Conservation (phyloP, 2,329 filamentous ascomycete species). For the Cercospora citrullina region DNA sequence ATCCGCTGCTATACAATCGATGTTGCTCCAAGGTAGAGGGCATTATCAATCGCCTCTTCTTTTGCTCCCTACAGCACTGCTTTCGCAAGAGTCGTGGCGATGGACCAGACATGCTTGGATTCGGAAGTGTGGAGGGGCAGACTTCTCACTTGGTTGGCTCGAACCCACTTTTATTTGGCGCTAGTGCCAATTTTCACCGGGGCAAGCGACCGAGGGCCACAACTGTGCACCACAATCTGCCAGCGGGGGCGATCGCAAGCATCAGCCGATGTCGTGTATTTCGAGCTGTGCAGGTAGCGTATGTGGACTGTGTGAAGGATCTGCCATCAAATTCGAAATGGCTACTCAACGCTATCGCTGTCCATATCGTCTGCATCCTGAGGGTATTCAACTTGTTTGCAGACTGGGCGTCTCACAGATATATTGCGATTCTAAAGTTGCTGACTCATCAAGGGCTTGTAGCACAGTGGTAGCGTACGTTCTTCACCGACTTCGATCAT, state of each 20-base stretch:
- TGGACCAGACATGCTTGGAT: no score
- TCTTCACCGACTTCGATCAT: neutral
- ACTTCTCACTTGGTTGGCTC: neutral
- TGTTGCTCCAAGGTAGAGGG: no score
- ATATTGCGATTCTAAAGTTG: no score
- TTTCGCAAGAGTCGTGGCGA: no score
- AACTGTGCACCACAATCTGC: neutral
- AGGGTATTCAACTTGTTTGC: neutral
- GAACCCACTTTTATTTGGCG: neutral
- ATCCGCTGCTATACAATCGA: no score
- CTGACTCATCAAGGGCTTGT: conserved; percentile 14
- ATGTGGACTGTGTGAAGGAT: neutral
- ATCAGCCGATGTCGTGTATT: neutral
- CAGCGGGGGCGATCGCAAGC: neutral
- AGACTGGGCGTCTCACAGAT: neutral
- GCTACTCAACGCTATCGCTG: neutral
- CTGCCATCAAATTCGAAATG: neutral
- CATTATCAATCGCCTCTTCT: neutral
- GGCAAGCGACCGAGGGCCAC: neutral
- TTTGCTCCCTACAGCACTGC: neutral
- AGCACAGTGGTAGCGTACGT: conserved; percentile 17
- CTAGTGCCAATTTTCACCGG: neutral
- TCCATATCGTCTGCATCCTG: neutral
- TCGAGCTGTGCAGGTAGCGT: neutral
- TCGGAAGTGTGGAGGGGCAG: neutral